Base-by-base conservation (phyloP, 305 asterid genomes). In the Plantago coronopus region DNA sequence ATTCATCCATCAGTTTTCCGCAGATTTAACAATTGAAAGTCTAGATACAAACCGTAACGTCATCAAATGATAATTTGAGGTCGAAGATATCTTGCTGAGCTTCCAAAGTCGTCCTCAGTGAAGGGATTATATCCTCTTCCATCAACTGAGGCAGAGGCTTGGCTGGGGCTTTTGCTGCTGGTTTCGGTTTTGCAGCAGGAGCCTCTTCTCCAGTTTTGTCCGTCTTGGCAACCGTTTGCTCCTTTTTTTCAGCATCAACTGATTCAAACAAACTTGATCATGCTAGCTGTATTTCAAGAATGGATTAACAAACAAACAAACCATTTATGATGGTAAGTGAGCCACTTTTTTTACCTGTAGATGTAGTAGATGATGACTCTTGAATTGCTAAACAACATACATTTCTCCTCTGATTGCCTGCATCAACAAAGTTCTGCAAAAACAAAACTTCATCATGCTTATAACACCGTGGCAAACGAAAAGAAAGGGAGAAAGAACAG, bases 41-140 rank as follows among this genome's bases (percentile, higher is more conserved):
- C 18, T n/a, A 46, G 40, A 5, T 51, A 65, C 69, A 62, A 20
- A 83, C 95, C 91, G 64, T 84, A 69, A 79, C 77, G 25, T 87
- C 88, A 21, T 61, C 48, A 68, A 78, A 89, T 8, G 83, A 69
- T 23, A 89, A 69, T 16, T 77, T 75, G 40, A 87, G 86, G 25
- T 81, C 73, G 13, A 78, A 51, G 50, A 84, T 70, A 54, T 89
- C 85, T 48, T 87, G 63, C 57, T 84, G 88, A 63, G 87, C 79
- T 76, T 73, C 75, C 13, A 89, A 72, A 59, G 71, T 84, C 46
- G 70, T 12, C 70, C 49, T 76, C 58, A 87, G 79, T 48, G 87
- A 64, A 56, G 97, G 97, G 71, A 87, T 87, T 25, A 89, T 82
- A 46, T 86, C 95, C 43, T 89, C 97, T 16, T 77, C 84, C 97